Percentiles rank a stretch among this genome's conserved stretches.
phyloP scores from a whole-genome alignment of 306 rosid species.

The Datisca glomerata region DNA sequence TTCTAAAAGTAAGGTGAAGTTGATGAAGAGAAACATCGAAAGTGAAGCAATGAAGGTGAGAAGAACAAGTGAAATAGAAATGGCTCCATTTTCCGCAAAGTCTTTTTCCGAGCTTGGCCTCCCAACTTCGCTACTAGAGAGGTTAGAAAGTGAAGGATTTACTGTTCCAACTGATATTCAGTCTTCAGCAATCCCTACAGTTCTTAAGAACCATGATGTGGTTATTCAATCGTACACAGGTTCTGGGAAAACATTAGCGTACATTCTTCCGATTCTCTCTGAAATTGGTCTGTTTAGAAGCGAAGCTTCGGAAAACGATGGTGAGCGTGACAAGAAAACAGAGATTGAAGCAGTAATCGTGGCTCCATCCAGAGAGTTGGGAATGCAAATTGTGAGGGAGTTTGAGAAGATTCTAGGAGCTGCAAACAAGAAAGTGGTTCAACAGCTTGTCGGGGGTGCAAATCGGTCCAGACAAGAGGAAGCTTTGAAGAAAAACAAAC shows the following conservation, averaged over 20 bases:
- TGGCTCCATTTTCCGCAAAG: conserved; percentile 53
- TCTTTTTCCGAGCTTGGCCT: conserved; percentile 83
- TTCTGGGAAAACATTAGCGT: conserved; percentile 86
- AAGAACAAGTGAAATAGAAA: conserved; percentile 28
- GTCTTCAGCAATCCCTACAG: conserved; percentile 71
- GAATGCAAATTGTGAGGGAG: conserved; percentile 98
- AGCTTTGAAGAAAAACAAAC: conserved; percentile 81
- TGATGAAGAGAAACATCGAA: conserved; percentile 21
- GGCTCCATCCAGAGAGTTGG: conserved; percentile 96
- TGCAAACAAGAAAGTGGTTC: conserved; percentile 52
- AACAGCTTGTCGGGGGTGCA: conserved; percentile 98
- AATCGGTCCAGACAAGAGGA: conserved; percentile 87
- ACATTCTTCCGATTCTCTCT: conserved; percentile 72
- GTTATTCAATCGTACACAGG: conserved; percentile 96
- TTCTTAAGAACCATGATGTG: conserved; percentile 56
- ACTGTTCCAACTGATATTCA: conserved; percentile 77
- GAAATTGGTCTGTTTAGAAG: conserved; percentile 51
- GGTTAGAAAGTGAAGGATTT: conserved; percentile 67
- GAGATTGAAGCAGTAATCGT: conserved; percentile 76
- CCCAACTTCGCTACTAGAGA: conserved; percentile 43
- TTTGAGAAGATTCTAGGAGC: conserved; percentile 78
- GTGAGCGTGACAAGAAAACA: conserved; percentile 37
- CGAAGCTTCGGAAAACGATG: conserved; percentile 14
- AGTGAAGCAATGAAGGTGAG: conserved; percentile 19
- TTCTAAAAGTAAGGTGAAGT: conserved; percentile 32